Base-by-base conservation (phyloP, 148 eudicot genomes). In the Euryodendron excelsum region DNA sequence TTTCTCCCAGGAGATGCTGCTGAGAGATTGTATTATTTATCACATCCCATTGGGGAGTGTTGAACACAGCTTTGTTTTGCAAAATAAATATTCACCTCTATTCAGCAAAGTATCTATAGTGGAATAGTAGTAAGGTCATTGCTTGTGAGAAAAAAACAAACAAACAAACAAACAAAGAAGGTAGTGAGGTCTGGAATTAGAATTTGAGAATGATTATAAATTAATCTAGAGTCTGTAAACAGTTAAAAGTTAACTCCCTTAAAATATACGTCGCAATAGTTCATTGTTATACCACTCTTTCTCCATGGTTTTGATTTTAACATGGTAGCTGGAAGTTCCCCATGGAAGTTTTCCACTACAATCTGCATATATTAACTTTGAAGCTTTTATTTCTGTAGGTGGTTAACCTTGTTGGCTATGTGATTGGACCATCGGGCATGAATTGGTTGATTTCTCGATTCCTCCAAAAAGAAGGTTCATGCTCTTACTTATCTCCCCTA, bases 361-460 rank as follows among this genome's bases (percentile, higher is more conserved):
- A n/a, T 44, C 17, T 27, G 63, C 4, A 10, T 21, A n/a, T 15
- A 47, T 25, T 60, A 31, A 80, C 48, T 30, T 41, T 67, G 33
- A 15, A 56, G 36, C 63, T 75, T 77, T 66, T 53, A 52, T 23
- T 80, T 33, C 27, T 82, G 80, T 94, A 93, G 97, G 90, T 93
- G 71, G 97, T 97, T 63, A 95, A 95, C 84, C 98, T 95, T 59
- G 96, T 89, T 68, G 98, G 98, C 58, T 94, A 92, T 86, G 97
- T 95, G 68, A 88, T 95, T 82, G 97, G 97, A 81, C 97, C 94
- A 55, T 95, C 98, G 63, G 96, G 98, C 81, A 85, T 95, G 74
- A 91, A 89, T 81, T 95, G 94, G 93, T 80, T 95, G 87, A 76
- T 88, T 65, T 88, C 92, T 74, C 86, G 82, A 36, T 95, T 95